These are phyloP conservation scores for Pichia inconspicua DNA, from an alignment of 1,139 yeast genomes.

Conservation along the genomic window DNA sequence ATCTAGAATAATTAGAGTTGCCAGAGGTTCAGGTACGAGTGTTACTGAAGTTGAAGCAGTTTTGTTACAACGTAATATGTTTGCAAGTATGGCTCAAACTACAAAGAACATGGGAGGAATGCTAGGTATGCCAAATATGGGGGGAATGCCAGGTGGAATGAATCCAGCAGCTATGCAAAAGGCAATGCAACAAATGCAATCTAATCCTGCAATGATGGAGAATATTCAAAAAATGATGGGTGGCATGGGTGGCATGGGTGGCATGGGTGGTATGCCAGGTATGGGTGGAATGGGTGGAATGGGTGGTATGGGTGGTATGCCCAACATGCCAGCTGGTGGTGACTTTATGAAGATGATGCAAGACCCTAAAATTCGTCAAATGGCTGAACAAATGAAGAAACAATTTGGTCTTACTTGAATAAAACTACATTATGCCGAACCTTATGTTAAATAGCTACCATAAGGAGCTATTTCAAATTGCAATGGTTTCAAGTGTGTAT, in stretches of 20 bases:
- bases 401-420: conserved; percentile 16
- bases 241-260: conserved; percentile 31
- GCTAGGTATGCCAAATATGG: background rate
- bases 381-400: conserved; percentile 30
- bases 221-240: conserved; percentile 47
- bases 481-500: background rate
- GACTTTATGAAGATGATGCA: conserved; percentile 31
- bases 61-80: conserved; percentile 84
- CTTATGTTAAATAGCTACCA: no score
- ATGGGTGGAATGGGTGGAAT: conserved; percentile 24
- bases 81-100: conserved; percentile 86
- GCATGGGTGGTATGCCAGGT: conserved; percentile 39
- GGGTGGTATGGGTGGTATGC: conserved; percentile 25
- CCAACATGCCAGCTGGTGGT: conserved; percentile 28
- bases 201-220: conserved; percentile 58
- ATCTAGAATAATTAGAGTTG: conserved; percentile 78
- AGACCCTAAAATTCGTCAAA: conserved; percentile 28
- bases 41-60: conserved; percentile 93
- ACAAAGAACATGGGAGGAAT: conserved; percentile 42
- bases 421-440: no score
- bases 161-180: conserved; percentile 49
- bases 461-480: background rate
- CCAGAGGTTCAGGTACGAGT: conserved; percentile 92
- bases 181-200: conserved; percentile 45
- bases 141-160: conserved; percentile 8